Percentiles rank a stretch among this genome's conserved stretches.
Evolutionary conservation across 768 basidiomycete species (phyloP).

Genomic region (Hemileccinum rubropunctum): DNA sequence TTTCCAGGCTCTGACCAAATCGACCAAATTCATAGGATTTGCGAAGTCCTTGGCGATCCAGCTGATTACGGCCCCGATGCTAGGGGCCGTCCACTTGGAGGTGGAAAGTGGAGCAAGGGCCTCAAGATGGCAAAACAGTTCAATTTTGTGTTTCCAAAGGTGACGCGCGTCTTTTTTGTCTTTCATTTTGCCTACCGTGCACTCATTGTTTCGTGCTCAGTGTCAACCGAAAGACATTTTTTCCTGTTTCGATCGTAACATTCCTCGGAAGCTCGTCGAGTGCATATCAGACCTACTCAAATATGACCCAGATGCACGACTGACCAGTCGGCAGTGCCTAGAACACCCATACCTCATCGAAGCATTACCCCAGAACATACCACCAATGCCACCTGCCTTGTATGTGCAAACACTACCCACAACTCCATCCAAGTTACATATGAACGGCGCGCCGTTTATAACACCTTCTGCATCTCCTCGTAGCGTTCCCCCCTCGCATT

Average conservation of each 20-base stretch:
- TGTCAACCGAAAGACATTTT: slow-evolving; percentile 63
- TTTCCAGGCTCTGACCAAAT: slow-evolving; percentile 93
- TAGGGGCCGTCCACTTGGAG: slow-evolving; percentile 69
- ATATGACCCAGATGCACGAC: slow-evolving; percentile 85
- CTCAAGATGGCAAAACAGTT: slow-evolving; percentile 83
- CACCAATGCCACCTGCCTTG: slow-evolving; percentile 57
- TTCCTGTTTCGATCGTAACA: slow-evolving; percentile 71
- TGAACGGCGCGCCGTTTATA: slow-evolving; percentile 36
- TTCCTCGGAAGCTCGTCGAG: slow-evolving; percentile 81
- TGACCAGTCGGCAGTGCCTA: slow-evolving; percentile 85
- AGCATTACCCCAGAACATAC: slow-evolving; percentile 63
- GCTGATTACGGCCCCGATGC: slow-evolving; percentile 77
- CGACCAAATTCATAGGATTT: slow-evolving; percentile 90
- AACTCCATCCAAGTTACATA: slow-evolving; percentile 36
- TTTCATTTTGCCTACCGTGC: background rate
- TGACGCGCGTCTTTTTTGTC: slow-evolving; percentile 30
- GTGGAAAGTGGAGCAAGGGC: slow-evolving; percentile 85
- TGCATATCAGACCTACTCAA: slow-evolving; percentile 90
- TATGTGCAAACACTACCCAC: slow-evolving; percentile 39
- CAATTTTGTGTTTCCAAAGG: slow-evolving; percentile 90
- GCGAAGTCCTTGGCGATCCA: slow-evolving; percentile 92
- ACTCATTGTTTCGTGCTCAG: slow-evolving; percentile 37
- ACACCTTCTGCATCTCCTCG: slow-evolving; percentile 42
- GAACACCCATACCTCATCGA: slow-evolving; percentile 88
- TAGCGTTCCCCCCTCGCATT: slow-evolving; percentile 48